These are phyloP conservation scores for Globisporangium alternatum DNA, from an alignment of 352 stramenopile species.

Conservation along the genomic window DNA sequence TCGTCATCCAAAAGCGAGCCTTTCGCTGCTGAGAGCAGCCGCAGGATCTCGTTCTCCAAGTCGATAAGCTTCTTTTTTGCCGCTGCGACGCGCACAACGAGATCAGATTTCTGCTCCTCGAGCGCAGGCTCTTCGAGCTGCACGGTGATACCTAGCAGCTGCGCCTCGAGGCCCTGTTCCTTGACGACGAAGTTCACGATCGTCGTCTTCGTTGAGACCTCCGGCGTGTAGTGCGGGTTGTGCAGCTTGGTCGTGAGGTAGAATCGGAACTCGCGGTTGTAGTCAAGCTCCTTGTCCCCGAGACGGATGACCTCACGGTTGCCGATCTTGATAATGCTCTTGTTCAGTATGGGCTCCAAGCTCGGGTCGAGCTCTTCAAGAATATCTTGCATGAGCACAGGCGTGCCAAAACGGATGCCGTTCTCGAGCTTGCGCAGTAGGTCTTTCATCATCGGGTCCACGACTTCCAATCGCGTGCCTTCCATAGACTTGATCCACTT, in stretches of 20 bases:
- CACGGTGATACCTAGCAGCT: slow-evolving; percentile 94
- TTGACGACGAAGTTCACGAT: slow-evolving; percentile 98
- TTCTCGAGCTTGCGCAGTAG: slow-evolving; percentile 93
- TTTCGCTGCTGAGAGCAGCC: slow-evolving; percentile 88
- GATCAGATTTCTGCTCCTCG: slow-evolving; percentile 93
- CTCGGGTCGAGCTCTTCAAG: slow-evolving; percentile 94
- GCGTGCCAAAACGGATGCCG: slow-evolving; percentile 91
- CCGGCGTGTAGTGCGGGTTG: slow-evolving; percentile 95
- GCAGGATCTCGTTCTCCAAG: slow-evolving; percentile 94
- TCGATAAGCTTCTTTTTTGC: slow-evolving; percentile 95
- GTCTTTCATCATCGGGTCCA: slow-evolving; percentile 95
- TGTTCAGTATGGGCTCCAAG: slow-evolving; percentile 92
- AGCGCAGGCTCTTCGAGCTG: slow-evolving; percentile 93
- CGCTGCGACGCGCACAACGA: slow-evolving; percentile 87
- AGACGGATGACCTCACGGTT: slow-evolving; percentile 93
- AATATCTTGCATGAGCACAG: slow-evolving; percentile 95
- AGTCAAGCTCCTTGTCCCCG: slow-evolving; percentile 95
- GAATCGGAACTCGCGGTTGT: slow-evolving; percentile 92
- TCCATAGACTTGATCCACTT: slow-evolving; percentile 97
- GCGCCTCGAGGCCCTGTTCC: slow-evolving; percentile 92
- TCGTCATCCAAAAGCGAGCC: slow-evolving; percentile 94
- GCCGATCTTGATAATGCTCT: slow-evolving; percentile 93
- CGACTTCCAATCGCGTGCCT: slow-evolving; percentile 81
- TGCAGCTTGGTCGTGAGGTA: slow-evolving; percentile 96
- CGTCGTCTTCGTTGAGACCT: slow-evolving; percentile 95